phyloP scores from a whole-genome alignment of 495 filamentous ascomycete genomes.

The Daldinia vernicosa region DNA sequence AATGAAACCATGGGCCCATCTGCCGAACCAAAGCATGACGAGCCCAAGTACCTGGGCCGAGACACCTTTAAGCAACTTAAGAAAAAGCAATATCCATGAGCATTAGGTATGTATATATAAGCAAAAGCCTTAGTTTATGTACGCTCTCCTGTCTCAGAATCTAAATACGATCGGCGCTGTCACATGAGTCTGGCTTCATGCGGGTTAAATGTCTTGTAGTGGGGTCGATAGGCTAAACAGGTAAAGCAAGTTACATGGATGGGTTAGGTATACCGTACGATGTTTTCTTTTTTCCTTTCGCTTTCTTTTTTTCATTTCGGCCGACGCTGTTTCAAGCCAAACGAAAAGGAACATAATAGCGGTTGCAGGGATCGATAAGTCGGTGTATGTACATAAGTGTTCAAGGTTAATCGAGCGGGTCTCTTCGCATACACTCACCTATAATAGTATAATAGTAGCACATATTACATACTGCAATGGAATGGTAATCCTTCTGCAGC shows the following conservation, averaged over 20 bases:
- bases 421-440: not conserved
- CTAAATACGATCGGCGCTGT: not conserved
- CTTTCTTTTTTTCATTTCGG: not conserved
- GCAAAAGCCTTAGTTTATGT: too few species aligned
- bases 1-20: too few species aligned
- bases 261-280: not conserved
- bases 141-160: too few species aligned
- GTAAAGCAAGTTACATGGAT: not conserved
- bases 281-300: not conserved
- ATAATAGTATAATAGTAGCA: not conserved
- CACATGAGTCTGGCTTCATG: constrained; percentile 8
- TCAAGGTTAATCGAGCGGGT: not conserved
- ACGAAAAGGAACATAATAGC: too few species aligned
- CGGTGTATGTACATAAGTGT: not conserved
- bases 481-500: too few species aligned
- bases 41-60: too few species aligned
- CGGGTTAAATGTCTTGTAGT: not conserved
- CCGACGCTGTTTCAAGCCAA: not conserved
- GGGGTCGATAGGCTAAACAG: not conserved
- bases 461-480: too few species aligned
- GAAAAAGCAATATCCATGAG: too few species aligned
- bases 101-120: too few species aligned
- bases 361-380: not conserved
- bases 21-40: too few species aligned
- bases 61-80: too few species aligned